Base-by-base conservation (phyloP, 805 yeast species). In the Metschnikowia similis region DNA sequence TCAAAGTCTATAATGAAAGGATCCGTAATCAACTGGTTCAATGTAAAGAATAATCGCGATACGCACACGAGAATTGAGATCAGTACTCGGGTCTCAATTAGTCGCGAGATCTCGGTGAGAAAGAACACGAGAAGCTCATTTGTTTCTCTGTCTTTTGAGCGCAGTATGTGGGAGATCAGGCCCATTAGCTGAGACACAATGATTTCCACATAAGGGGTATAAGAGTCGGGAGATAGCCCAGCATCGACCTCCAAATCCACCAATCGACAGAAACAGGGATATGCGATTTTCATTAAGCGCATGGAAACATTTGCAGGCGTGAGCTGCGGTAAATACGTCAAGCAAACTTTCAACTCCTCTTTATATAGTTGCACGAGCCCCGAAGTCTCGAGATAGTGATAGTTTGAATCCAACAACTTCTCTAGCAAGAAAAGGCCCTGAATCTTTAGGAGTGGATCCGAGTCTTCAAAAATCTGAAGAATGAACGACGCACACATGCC, bases 391-490 rank as follows among this genome's bases (percentile, higher is more conserved):
- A 68, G 39, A 6, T 58, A 40, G 13, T 48, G 48, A 17, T 45
- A 44, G 3, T 41, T 46, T 8, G 37, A 35, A 13, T 47, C 46
- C 13, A 65, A 21, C 16, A 66, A 52, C 4, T 47, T 37, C 16
- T 10, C 30, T 29, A 67, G 46, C n/a, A 66, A 45, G 7, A 48
- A 45, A 41, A 64, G 55, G 16, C 63, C 68, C 44, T 65, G 66
- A 1, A 58, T 51, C 48, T 71, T 67, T 41, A 63, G 56, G 6
- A 47, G 35, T 6, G 66, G 63, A 27, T 65, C 66, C 41, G 66
- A 62, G 49, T 70, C 71, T 49, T 70, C 73, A 36, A 70, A 58
- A 6, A 72, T 56, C 41, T 68, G 69, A 16, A 72, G 59, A 4
- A 66, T 56, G 41, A 68, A 69, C 6, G 74, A 61, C 9, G 72